Evolutionary conservation across 2,329 filamentous ascomycete genomes (phyloP).

Genomic region (Sclerotinia glacialis): DNA sequence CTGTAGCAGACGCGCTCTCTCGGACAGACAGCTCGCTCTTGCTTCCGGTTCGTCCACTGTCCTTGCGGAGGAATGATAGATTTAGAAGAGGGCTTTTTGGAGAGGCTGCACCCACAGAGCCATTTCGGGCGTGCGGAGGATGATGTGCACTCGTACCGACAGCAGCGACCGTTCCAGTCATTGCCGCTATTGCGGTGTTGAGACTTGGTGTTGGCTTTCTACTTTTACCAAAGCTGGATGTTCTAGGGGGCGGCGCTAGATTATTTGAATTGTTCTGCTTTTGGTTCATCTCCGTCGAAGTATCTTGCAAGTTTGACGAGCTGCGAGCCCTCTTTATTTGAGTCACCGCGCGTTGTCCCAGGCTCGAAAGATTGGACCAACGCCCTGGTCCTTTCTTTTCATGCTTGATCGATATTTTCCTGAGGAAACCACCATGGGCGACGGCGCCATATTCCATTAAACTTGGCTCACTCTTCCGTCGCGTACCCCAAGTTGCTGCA

Average conservation of each 20-base stretch:
- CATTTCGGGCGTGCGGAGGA: slow-evolving; percentile 51
- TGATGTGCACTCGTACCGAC: slow-evolving; percentile 46
- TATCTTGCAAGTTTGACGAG: slow-evolving; percentile 30
- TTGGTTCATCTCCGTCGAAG: slow-evolving; percentile 35
- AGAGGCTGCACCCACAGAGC: slow-evolving; percentile 58
- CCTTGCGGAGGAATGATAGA: slow-evolving; percentile 46
- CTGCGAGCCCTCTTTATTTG: slow-evolving; percentile 38
- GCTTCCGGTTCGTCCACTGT: slow-evolving; percentile 55
- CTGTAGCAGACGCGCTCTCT: slow-evolving; percentile 1
- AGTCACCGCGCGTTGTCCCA: slow-evolving; percentile 27
- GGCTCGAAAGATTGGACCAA: slow-evolving; percentile 3
- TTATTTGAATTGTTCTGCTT: slow-evolving; percentile 40
- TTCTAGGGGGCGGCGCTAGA: slow-evolving; percentile 52
- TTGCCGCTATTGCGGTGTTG: slow-evolving; percentile 56
- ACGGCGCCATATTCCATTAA: slow-evolving; percentile 56
- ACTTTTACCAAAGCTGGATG: slow-evolving; percentile 45
- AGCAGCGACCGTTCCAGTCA: slow-evolving; percentile 54
- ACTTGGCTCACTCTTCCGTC: slow-evolving; percentile 62
- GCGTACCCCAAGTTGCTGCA: slow-evolving; percentile 68
- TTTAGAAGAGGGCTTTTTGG: slow-evolving; percentile 45
- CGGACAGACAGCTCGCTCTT: slow-evolving; percentile 40
- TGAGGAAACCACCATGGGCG: slow-evolving; percentile 59
- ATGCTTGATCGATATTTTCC: slow-evolving; percentile 56
- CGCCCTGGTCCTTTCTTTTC: slow-evolving; percentile 40
- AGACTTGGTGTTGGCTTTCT: slow-evolving; percentile 55